These are phyloP conservation scores for Penicillium lagena DNA, from an alignment of 495 filamentous ascomycete species.

Conservation along the genomic window DNA sequence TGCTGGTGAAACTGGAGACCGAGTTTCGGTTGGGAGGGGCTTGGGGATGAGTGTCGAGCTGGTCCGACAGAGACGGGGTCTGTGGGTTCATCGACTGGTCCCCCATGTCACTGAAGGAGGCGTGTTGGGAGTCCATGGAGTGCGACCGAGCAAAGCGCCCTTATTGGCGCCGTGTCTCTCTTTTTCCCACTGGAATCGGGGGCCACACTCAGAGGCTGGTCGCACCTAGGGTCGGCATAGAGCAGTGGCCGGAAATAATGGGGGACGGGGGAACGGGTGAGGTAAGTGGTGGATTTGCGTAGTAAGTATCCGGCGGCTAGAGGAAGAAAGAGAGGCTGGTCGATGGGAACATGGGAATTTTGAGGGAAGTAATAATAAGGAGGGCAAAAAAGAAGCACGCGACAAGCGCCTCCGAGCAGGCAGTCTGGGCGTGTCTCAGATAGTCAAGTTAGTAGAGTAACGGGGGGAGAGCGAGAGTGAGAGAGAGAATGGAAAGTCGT, in stretches of 20 bases:
- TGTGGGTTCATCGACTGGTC: conserved; percentile 23
- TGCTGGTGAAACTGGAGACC: conserved; percentile 25
- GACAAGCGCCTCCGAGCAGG: no score
- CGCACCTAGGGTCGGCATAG: conserved; percentile 1
- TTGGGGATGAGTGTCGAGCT: conserved; percentile 25
- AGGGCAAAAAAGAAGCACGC: no score
- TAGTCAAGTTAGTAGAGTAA: no score
- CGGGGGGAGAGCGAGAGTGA: no score
- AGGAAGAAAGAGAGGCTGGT: conserved; percentile 7
- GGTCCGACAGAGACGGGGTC: conserved; percentile 18
- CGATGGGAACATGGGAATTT: conserved; percentile 6
- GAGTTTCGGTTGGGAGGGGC: conserved; percentile 22
- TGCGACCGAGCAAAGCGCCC: conserved; percentile 2
- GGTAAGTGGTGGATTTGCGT: no score
- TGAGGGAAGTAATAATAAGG: no score
- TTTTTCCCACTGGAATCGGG: not conserved
- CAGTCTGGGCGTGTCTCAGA: no score
- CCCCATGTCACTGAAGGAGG: conserved; percentile 23
- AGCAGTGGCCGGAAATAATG: not conserved
- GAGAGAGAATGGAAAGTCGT: no score
- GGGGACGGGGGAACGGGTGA: not conserved
- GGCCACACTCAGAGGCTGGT: not conserved
- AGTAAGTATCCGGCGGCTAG: no score
- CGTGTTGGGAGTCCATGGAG: conserved; percentile 22
- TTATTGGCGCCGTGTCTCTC: not conserved